Conservation (phyloP, 208 protist genomes). For the Herpetomonas tarakana region DNA sequence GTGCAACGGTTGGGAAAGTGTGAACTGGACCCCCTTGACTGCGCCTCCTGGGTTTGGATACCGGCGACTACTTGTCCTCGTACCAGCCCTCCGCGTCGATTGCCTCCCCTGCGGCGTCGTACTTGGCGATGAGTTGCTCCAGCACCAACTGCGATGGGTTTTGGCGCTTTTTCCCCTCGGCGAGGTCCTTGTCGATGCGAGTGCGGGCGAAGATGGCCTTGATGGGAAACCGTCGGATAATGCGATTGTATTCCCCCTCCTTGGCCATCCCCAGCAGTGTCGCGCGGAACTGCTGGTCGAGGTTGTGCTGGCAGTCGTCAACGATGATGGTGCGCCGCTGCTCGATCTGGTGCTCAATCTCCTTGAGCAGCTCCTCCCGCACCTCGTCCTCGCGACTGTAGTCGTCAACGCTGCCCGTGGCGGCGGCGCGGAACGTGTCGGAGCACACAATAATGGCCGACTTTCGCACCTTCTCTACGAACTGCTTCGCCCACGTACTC, state of each 20-base stretch:
- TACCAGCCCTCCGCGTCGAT: conserved; percentile 72
- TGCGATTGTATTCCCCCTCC: conserved; percentile 35
- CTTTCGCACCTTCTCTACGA: conserved; percentile 52
- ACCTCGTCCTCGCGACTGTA: conserved; percentile 53
- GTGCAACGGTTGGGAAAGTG: background rate
- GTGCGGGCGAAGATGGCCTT: conserved; percentile 55
- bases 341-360: conserved; percentile 35
- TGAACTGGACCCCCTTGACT: too few species aligned
- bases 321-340: conserved; percentile 61
- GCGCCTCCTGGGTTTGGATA: too few species aligned
- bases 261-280: conserved; percentile 33
- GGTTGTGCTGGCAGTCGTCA: conserved; percentile 62
- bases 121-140: conserved; percentile 35
- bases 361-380: conserved; percentile 43
- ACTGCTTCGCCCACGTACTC: conserved; percentile 72
- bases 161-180: conserved; percentile 40
- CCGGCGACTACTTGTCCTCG: conserved; percentile 22
- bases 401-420: conserved; percentile 53
- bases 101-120: conserved; percentile 20
- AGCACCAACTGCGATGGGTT: conserved; percentile 40
- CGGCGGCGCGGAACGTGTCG: conserved; percentile 32
- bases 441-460: conserved; percentile 54
- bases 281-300: conserved; percentile 40
- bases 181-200: conserved; percentile 51
- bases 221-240: conserved; percentile 59